Evolutionary conservation across 148 eudicot species (phyloP).

Genomic region (Vaccinium myrtillus): DNA sequence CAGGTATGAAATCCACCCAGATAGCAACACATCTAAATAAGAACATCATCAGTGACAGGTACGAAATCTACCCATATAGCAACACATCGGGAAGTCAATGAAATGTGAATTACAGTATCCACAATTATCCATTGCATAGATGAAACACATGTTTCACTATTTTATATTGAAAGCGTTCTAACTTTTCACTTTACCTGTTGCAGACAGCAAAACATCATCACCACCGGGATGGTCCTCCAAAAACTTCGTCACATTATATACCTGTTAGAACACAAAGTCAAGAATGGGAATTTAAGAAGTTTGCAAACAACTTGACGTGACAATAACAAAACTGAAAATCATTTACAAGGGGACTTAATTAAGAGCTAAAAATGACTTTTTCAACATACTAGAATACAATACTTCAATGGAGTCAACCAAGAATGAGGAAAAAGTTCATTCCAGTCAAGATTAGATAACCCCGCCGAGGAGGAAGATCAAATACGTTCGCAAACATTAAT

Average conservation of each 20-base stretch:
- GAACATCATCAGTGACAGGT: too few species aligned
- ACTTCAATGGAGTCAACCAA: background rate
- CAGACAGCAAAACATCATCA: slow-evolving; percentile 76
- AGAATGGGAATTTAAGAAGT: background rate
- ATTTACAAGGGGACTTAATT: background rate
- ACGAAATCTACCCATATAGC: too few species aligned
- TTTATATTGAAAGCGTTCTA: background rate
- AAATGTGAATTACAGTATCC: too few species aligned
- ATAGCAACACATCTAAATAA: too few species aligned
- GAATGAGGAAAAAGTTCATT: background rate
- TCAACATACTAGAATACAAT: background rate
- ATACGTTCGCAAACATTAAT: background rate
- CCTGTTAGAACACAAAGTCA: slow-evolving; percentile 39
- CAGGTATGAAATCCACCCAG: too few species aligned
- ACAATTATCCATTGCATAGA: background rate
- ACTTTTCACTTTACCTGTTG: slow-evolving; percentile 52
- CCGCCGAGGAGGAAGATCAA: background rate
- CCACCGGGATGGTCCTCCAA: slow-evolving; percentile 98
- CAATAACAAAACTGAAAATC: background rate
- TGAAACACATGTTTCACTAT: background rate
- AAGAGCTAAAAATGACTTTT: background rate
- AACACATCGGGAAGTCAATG: too few species aligned
- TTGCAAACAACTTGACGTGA: background rate
- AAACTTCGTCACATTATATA: slow-evolving; percentile 80
- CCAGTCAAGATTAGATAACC: background rate